Base-by-base conservation (phyloP, 805 yeast species). In the Candida jianshihensis region DNA sequence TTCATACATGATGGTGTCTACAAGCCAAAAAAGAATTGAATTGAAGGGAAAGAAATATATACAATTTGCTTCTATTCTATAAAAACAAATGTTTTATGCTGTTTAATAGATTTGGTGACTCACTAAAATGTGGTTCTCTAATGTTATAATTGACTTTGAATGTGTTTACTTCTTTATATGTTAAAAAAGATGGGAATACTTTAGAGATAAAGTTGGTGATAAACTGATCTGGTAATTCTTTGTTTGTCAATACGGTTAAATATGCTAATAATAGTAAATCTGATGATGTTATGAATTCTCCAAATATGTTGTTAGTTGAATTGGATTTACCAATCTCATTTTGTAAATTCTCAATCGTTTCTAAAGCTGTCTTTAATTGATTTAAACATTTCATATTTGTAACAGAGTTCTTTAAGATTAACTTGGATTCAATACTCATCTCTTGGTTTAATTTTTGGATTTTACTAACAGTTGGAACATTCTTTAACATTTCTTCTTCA, bases 381-480 rank as follows among this genome's bases (percentile, higher is more conserved):
- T 47, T 51, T 11, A 53, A 27, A 33, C 56, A 51, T 33, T 31
- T 50, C 55, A 53, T 51, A 30, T 53, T 53, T 7, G 46, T 50
- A 11, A 49, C 30, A 2, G 56, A 51, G 34, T 53, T 53, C 32
- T 50, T 53, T 27, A 51, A 4, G 3, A 49, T 34, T 12, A 53
- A 27, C 25, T 42, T 53, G 25, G 51, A 51, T 35, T 53, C 57
- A 2, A 69, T 54, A 51, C 68, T 65, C 31, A 63, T 59, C n/a
- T 64, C 55, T 47, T 77, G 82, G 0, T 92, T 89, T 32, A 85
- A 53, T 35, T 92, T 64, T 49, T 84, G 86, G 53, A 82, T 73
- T 28, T 81, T 60, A n/a, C 78, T 45, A 3, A 50, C 42, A 2
- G 54, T 48, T 17, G 57, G 57, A 1, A 53, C 47, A 26, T 47